These are phyloP conservation scores for Orbilia javanica DNA, from an alignment of 2,329 filamentous ascomycete genomes.

Conservation along the genomic window DNA sequence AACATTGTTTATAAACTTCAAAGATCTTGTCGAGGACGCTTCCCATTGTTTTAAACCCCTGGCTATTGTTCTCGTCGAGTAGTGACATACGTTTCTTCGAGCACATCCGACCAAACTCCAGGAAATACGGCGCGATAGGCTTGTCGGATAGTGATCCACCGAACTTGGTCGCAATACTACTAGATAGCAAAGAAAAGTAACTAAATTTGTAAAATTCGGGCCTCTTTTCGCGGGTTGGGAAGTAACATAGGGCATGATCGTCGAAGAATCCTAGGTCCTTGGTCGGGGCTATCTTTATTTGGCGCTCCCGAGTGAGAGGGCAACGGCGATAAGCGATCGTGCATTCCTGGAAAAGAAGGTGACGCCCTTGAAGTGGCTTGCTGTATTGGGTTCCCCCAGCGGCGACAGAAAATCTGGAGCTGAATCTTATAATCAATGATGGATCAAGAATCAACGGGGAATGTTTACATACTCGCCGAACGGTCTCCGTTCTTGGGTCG, in stretches of 20 bases:
- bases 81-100: not conserved
- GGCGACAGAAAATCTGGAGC: not conserved
- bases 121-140: not conserved
- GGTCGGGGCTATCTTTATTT: constrained; percentile 19
- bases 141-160: not conserved
- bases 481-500: not conserved
- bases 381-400: not conserved
- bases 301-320: not conserved
- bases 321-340: constrained; percentile 35
- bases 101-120: constrained; percentile 15
- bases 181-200: constrained; percentile 9
- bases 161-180: not conserved
- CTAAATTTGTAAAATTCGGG: constrained; percentile 15
- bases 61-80: not conserved
- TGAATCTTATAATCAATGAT: not conserved
- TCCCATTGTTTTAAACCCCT: not conserved
- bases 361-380: not conserved
- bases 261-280: constrained; percentile 27
- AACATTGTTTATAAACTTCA: constrained; percentile 13
- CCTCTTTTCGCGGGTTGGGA: not conserved
- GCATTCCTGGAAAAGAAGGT: constrained; percentile 34
- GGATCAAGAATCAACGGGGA: no score
- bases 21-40: not conserved
- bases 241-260: not conserved
- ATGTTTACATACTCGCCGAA: not conserved